A percentile compares a stretch with the other conserved stretches of the same genome.
Evolutionary conservation across 495 filamentous ascomycete species (phyloP).

Genomic region (Annulohypoxylon stygium): DNA sequence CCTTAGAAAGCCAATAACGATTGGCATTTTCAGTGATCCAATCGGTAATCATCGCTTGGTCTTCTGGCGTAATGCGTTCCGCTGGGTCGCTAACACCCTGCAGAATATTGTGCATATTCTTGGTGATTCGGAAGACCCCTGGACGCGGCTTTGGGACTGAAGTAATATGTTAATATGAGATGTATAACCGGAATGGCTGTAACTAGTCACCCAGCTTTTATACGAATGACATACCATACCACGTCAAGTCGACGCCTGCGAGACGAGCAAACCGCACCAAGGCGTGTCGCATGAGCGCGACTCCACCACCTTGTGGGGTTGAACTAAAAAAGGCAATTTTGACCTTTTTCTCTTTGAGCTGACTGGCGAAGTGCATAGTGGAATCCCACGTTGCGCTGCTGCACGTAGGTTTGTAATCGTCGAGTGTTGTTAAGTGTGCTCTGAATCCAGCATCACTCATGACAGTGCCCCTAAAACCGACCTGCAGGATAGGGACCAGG

Average conservation of each 20-base stretch:
- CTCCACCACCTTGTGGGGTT: slow-evolving; percentile 89
- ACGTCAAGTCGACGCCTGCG: slow-evolving; percentile 77
- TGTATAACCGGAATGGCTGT: slow-evolving; percentile 2
- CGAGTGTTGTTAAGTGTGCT: slow-evolving; percentile 69
- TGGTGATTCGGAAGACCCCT: slow-evolving; percentile 87
- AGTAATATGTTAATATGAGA: slow-evolving; percentile 59
- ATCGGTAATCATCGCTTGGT: slow-evolving; percentile 70
- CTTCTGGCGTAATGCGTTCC: slow-evolving; percentile 70
- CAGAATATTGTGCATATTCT: slow-evolving; percentile 92
- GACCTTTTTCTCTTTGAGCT: slow-evolving; percentile 74
- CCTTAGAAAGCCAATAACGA: slow-evolving; percentile 78
- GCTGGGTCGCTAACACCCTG: slow-evolving; percentile 79
- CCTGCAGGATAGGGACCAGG: slow-evolving; percentile 77
- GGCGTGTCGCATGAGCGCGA: slow-evolving; percentile 90
- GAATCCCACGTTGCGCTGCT: slow-evolving; percentile 74
- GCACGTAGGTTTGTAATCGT: slow-evolving; percentile 76
- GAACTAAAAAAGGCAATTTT: slow-evolving; percentile 88
- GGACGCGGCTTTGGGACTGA: slow-evolving; percentile 87
- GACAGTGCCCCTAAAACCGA: slow-evolving; percentile 80
- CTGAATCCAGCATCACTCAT: slow-evolving; percentile 77
- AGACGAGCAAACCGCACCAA: slow-evolving; percentile 78
- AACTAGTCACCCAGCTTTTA: not conserved
- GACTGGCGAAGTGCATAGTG: slow-evolving; percentile 73
- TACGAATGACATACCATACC: slow-evolving; percentile 70
- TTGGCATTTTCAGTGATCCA: slow-evolving; percentile 85